phyloP scores from a whole-genome alignment of 1,284 basidiomycete genomes.

The Ustilago shanxiensis region DNA sequence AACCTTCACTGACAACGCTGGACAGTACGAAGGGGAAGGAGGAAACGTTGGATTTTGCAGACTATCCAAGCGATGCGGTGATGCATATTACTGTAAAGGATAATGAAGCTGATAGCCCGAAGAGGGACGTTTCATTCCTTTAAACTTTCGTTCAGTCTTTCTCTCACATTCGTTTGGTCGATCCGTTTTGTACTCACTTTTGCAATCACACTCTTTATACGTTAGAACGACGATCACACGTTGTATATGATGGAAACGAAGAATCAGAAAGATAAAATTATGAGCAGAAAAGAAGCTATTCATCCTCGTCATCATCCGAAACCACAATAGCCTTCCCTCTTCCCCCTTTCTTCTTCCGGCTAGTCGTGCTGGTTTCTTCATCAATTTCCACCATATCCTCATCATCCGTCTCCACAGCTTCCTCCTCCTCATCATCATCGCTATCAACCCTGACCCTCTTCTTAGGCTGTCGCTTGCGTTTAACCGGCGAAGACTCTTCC shows the following conservation, averaged over 20 bases:
- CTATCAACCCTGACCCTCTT: background rate
- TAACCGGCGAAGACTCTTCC: background rate
- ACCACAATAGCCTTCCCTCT: slow-evolving; percentile 3
- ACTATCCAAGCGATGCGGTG: too few relatives aligned
- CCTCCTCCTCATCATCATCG: slow-evolving; percentile 32
- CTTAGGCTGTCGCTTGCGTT: background rate
- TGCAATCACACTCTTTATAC: background rate
- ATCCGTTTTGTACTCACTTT: background rate
- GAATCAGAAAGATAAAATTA: too few relatives aligned
- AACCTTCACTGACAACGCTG: background rate
- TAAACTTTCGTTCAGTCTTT: too few relatives aligned
- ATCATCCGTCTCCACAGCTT: slow-evolving; percentile 37
- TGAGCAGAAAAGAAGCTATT: too few relatives aligned
- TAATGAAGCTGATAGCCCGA: too few relatives aligned
- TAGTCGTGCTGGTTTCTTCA: slow-evolving; percentile 12
- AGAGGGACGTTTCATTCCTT: too few relatives aligned
- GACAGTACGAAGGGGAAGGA: background rate
- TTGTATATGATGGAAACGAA: too few relatives aligned
- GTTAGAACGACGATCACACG: too few relatives aligned
- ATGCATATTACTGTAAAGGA: too few relatives aligned
- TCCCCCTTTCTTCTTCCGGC: background rate
- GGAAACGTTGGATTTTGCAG: background rate
- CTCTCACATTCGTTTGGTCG: too few relatives aligned
- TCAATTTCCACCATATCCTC: slow-evolving; percentile 65
- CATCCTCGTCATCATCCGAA: slow-evolving; percentile 7